Conservation (phyloP, 345 rosid species). For the Arabis alpina region DNA sequence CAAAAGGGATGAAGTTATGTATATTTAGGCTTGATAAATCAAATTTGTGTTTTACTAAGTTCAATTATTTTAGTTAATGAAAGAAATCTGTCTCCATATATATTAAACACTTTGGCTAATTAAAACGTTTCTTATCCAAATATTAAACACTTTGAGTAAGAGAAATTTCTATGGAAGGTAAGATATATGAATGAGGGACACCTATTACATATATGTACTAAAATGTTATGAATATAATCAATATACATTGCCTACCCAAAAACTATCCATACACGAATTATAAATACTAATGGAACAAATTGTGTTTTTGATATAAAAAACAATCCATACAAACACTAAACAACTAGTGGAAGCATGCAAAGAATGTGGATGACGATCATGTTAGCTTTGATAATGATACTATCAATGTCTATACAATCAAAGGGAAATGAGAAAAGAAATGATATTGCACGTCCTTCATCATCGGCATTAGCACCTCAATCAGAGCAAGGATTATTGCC, state of each 20-base stretch:
- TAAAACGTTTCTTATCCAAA: background rate
- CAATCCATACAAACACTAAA: background rate
- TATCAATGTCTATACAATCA: conserved; percentile 23
- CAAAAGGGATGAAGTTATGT: background rate
- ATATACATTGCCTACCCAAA: background rate
- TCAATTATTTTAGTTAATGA: background rate
- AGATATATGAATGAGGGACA: conserved; percentile 9
- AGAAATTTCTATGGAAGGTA: background rate
- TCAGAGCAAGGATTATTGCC: conserved; percentile 11
- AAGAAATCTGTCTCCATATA: background rate
- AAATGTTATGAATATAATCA: background rate
- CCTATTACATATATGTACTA: background rate
- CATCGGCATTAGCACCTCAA: background rate
- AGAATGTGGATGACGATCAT: background rate
- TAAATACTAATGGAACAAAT: conserved; percentile 13
- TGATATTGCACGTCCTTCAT: conserved; percentile 17
- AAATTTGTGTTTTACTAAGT: background rate
- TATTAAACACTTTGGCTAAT: background rate
- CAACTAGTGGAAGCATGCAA: conserved; percentile 14
- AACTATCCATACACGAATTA: background rate
- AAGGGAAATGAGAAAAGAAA: conserved; percentile 4
- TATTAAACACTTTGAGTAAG: background rate
- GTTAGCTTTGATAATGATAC: background rate
- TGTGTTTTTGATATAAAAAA: background rate
- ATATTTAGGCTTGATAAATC: background rate